Base-by-base conservation (phyloP, 139 green algal species). In the Bryopsis sp. region DNA sequence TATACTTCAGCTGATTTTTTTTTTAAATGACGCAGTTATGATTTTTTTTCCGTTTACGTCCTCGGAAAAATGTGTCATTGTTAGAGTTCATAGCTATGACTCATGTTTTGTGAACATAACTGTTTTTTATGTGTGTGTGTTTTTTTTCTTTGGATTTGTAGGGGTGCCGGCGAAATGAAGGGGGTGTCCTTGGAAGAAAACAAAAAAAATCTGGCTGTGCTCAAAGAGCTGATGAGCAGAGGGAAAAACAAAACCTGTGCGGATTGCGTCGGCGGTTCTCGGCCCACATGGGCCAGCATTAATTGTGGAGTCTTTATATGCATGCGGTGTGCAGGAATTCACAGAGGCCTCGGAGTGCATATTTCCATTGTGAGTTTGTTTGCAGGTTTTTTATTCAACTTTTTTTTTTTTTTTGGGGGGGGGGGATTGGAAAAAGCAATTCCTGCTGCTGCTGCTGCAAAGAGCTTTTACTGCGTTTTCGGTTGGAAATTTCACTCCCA, bases 181-280 rank as follows among this genome's bases (percentile, higher is more conserved):
- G 86, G 86, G 29, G 79, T 91, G 24, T 86, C 79, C 28, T 79
- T 87, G 74, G 83, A 90, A 74, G 83, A 87, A 39, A 92, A 90
- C 71, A 80, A 78, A 74, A 65, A 75, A 33, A 70, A 86, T 36
- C 69, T 92, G 61, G 72, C 76, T 3, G 74, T 74, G 28, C 68
- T 92, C 35, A 71, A 73, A 34, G 22, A 65, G 46, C 67, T 92
- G 35, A 74, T 88, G 29, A 50, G 73, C 26, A 35, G 39, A 36
- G 58, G 65, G 5, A 76, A 71, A 48, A 85, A 87, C 73, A 67
- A 74, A 37, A 15, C 64, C 6, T 93, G 87, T 72, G 85, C 85
- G 3, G 86, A 92, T 79, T 92, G 86, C 73, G 64, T 38, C 1
- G 64, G 76, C 4, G 78, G 75, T 2, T 64, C 70, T 1, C 76